Percentiles rank a stretch among this genome's conserved stretches.
phyloP scores from a whole-genome alignment of 805 yeast genomes.

The Limtongozyma cylindracea region DNA sequence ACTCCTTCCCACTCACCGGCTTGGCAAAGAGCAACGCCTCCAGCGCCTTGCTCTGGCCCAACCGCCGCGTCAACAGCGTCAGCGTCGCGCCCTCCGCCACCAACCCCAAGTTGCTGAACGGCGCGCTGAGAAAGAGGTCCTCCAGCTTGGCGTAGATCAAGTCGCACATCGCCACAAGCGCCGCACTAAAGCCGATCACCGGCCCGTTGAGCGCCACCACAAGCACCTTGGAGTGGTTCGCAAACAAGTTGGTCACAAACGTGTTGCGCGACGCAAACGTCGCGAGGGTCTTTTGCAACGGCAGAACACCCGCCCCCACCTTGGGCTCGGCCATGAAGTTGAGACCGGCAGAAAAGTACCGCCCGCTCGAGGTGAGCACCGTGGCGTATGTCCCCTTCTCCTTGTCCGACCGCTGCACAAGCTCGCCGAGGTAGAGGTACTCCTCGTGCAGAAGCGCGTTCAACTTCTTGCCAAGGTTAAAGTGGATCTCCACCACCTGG shows the following conservation, averaged over 20 bases:
- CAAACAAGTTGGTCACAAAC: conserved; percentile 38
- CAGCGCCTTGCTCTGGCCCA: conserved; percentile 49
- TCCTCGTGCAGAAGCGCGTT: conserved; percentile 49
- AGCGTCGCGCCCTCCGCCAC: conserved; percentile 67
- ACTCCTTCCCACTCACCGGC: conserved; percentile 34
- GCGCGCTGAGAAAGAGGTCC: conserved; percentile 33
- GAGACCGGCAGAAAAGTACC: conserved; percentile 72
- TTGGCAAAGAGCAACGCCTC: conserved; percentile 50
- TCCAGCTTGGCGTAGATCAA: conserved; percentile 42
- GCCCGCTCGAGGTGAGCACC: conserved; percentile 42
- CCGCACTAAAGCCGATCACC: conserved; percentile 55
- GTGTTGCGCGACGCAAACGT: conserved; percentile 48
- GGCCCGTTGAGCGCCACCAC: conserved; percentile 71
- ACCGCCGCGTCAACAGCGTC: conserved; percentile 35
- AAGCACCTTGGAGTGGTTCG: conserved; percentile 44
- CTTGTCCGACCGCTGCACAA: conserved; percentile 32
- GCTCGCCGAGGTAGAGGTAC: conserved; percentile 30
- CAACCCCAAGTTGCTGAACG: conserved; percentile 64
- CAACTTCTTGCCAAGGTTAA: conserved; percentile 31
- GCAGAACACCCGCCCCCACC: no score
- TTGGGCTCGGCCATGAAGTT: no score
- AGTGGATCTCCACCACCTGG: conserved; percentile 31
- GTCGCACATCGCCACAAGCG: conserved; percentile 54
- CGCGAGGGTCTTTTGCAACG: no score
- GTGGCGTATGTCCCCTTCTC: conserved; percentile 41